A percentile compares a stretch with the other conserved stretches of the same genome.
Conservation (phyloP, 306 rosid species). For the Sophora flavescens region DNA sequence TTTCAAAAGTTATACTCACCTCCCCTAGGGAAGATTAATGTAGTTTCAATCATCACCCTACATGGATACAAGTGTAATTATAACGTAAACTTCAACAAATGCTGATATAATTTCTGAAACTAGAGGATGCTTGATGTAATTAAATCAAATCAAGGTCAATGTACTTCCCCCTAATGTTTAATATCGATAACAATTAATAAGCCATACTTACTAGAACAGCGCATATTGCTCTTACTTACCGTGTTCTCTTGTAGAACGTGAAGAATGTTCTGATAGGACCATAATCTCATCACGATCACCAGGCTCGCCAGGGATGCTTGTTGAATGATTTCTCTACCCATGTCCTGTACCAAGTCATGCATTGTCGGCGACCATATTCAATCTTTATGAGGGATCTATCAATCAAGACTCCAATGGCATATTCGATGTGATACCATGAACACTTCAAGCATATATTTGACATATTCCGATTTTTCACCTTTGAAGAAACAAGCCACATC, state of each 20-base stretch:
- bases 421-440: too few species aligned
- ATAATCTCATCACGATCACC: background rate
- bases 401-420: background rate
- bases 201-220: background rate
- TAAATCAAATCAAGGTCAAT: too few species aligned
- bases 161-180: too few species aligned
- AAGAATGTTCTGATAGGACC: constrained; percentile 9
- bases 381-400: background rate
- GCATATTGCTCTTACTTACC: background rate
- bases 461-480: background rate
- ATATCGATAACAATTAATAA: too few species aligned
- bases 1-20: too few species aligned
- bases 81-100: too few species aligned
- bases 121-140: too few species aligned
- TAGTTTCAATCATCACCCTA: too few species aligned
- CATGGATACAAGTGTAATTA: too few species aligned
- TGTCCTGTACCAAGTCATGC: constrained; percentile 1
- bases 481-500: constrained; percentile 26
- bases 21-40: too few species aligned
- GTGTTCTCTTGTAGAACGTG: background rate
- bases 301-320: background rate
- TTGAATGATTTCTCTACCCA: background rate
- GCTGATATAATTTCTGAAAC: too few species aligned
- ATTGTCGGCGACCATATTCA: background rate
- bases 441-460: too few species aligned